Percentiles rank a stretch among this genome's conserved stretches.
Evolutionary conservation across 306 rosid genomes (phyloP).

Genomic region (Vicia sativa): DNA sequence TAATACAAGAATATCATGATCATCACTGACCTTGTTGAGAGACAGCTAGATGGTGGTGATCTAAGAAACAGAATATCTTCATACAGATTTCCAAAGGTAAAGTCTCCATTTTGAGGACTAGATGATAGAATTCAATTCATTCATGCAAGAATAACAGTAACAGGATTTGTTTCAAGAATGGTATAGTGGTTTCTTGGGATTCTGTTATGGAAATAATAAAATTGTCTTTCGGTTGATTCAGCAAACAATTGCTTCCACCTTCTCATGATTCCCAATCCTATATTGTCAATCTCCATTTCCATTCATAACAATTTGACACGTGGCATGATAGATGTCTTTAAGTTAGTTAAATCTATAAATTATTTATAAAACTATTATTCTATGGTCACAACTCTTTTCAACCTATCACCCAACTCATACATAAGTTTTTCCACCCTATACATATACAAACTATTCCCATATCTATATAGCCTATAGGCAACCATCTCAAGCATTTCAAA

Average conservation of each 20-base stretch:
- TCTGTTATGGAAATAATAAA: not conserved
- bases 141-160: constrained; percentile 9
- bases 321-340: not conserved
- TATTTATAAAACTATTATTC: too few relatives aligned
- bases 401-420: too few relatives aligned
- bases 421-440: too few relatives aligned
- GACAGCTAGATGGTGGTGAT: constrained; percentile 54
- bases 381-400: too few relatives aligned
- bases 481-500: too few relatives aligned
- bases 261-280: not conserved
- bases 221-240: not conserved
- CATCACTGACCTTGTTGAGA: constrained; percentile 62
- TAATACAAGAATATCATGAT: not conserved
- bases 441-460: too few relatives aligned
- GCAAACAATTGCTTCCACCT: not conserved
- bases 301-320: not conserved
- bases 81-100: constrained; percentile 61
- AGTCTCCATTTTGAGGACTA: constrained; percentile 48
- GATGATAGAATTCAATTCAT: constrained; percentile 9
- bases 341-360: too few relatives aligned
- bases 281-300: not conserved
- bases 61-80: constrained; percentile 64
- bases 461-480: too few relatives aligned
- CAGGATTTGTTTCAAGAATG: not conserved
- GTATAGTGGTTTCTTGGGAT: constrained; percentile 2